Evolutionary conservation across 495 filamentous ascomycete species (phyloP).

Genomic region (Neurospora africana): DNA sequence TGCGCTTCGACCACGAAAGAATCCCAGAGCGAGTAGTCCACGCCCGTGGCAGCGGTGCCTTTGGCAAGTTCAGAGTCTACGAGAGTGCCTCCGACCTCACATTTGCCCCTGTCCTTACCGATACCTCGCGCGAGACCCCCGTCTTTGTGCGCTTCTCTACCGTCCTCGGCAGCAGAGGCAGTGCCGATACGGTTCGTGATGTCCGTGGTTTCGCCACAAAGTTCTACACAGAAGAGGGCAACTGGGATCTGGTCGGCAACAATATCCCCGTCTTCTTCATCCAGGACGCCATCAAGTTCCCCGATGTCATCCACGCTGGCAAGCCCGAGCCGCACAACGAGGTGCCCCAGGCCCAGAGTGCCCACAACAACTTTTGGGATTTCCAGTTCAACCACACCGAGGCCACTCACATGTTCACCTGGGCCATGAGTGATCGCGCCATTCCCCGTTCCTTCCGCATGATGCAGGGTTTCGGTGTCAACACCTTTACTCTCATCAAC

Average conservation of each 20-base stretch:
- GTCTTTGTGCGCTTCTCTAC: constrained; percentile 78
- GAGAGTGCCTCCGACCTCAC: constrained; percentile 63
- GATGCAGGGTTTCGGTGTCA: constrained; percentile 90
- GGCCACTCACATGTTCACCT: constrained; percentile 76
- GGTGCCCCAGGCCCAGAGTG: constrained; percentile 45
- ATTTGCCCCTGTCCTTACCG: constrained; percentile 62
- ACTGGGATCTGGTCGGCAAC: constrained; percentile 55
- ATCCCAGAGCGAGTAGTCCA: constrained; percentile 87
- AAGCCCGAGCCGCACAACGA: constrained; percentile 81
- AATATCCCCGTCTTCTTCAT: constrained; percentile 63
- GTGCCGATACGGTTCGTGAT: constrained; percentile 72
- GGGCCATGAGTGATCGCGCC: constrained; percentile 68
- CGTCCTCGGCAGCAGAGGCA: constrained; percentile 66
- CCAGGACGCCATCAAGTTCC: constrained; percentile 62
- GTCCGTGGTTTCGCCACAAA: constrained; percentile 76
- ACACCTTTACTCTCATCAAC: constrained; percentile 69
- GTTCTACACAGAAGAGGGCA: constrained; percentile 56
- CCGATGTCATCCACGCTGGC: constrained; percentile 67
- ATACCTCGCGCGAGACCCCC: constrained; percentile 68
- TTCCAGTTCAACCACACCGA: constrained; percentile 56
- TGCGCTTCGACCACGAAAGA: constrained; percentile 76
- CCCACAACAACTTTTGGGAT: constrained; percentile 58
- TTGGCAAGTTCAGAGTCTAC: constrained; percentile 69
- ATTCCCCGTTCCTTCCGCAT: constrained; percentile 76
- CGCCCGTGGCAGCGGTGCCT: constrained; percentile 72